These are phyloP conservation scores for Boletus smithii DNA, from an alignment of 1,284 basidiomycete genomes.

Conservation along the genomic window DNA sequence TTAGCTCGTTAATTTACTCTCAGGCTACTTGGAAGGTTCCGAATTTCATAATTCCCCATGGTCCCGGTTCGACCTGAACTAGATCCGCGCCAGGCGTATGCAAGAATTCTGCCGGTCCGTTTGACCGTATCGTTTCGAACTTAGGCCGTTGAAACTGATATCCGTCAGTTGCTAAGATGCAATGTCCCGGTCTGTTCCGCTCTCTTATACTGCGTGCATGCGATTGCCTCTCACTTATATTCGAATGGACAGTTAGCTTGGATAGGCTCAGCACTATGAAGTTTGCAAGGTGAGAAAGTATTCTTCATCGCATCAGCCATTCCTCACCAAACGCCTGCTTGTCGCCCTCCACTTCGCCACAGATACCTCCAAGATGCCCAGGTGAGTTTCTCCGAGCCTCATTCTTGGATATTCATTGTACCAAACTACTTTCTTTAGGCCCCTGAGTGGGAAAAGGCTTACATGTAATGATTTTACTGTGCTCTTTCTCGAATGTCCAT, in stretches of 20 bases:
- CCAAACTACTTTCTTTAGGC: conserved; percentile 42
- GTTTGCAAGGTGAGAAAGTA: conserved; percentile 46
- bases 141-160: background rate
- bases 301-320: background rate
- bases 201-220: background rate
- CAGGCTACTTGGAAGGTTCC: conserved; percentile 1
- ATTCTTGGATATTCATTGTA: background rate
- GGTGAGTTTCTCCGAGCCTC: conserved; percentile 36
- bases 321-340: conserved; percentile 7
- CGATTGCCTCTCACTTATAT: background rate
- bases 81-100: background rate
- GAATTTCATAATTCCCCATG: background rate
- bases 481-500: background rate
- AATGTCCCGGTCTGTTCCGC: conserved; percentile 18
- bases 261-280: conserved; percentile 40
- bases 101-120: background rate
- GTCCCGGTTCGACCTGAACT: background rate
- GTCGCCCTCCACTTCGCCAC: background rate
- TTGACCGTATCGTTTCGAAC: conserved; percentile 9
- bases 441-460: conserved; percentile 80
- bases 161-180: conserved; percentile 7
- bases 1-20: background rate
- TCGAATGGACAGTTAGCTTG: background rate
- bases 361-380: conserved; percentile 71
- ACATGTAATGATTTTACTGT: conserved; percentile 53